Conservation (phyloP, 768 basidiomycete species). For the Amanita fuliginea region DNA sequence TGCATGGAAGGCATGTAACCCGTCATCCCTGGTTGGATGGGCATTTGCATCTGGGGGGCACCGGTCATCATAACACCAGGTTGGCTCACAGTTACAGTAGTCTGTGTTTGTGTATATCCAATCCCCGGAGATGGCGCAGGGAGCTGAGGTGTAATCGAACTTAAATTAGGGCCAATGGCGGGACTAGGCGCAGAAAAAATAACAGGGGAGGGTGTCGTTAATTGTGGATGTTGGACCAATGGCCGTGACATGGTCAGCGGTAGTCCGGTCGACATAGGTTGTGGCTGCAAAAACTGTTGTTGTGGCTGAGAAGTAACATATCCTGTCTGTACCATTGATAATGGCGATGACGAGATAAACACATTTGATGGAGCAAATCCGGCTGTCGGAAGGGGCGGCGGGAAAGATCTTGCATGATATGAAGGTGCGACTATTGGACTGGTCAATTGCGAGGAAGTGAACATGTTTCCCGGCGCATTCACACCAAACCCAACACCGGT, state of each 20-base stretch:
- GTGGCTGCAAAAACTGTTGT: constrained; percentile 8
- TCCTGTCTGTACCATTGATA: neutral
- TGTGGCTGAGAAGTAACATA: neutral
- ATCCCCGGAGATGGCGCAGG: neutral
- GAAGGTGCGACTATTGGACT: neutral
- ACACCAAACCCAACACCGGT: neutral
- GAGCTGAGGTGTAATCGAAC: constrained; percentile 1
- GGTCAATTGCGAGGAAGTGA: neutral
- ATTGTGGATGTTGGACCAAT: neutral
- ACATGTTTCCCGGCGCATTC: neutral
- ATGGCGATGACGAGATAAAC: neutral
- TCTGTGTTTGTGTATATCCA: neutral
- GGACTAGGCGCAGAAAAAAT: constrained; percentile 5
- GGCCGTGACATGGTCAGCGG: neutral
- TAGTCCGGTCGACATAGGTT: constrained; percentile 1
- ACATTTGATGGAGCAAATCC: neutral
- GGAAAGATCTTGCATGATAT: neutral
- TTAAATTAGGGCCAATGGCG: neutral
- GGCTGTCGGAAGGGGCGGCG: neutral
- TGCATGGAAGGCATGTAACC: neutral
- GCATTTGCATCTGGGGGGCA: constrained; percentile 5
- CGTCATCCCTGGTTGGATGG: neutral
- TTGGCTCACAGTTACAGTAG: neutral
- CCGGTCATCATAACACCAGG: constrained; percentile 1
- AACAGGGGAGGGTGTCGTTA: neutral